Evolutionary conservation across 768 basidiomycete genomes (phyloP).

Genomic region (Hypholoma sublateritium): DNA sequence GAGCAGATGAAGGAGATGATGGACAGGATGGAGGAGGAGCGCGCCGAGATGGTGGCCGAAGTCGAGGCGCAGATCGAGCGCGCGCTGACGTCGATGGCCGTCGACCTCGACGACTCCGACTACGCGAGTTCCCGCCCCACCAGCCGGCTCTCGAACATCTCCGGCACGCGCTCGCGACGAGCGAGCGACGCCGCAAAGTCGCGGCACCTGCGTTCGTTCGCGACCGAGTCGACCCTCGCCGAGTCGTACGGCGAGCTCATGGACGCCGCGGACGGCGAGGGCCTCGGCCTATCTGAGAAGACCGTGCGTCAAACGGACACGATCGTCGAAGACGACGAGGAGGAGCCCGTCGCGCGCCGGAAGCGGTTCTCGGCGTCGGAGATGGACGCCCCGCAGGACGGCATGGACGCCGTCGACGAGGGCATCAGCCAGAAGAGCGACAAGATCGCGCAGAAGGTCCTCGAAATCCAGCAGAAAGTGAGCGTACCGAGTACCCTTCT

Average conservation of each 20-base stretch:
- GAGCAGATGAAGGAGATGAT: constrained; percentile 81
- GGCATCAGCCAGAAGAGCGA: constrained; percentile 84
- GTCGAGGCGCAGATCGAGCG: constrained; percentile 90
- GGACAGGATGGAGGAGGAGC: constrained; percentile 87
- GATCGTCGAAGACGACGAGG: constrained; percentile 58
- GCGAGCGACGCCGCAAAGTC: constrained; percentile 58
- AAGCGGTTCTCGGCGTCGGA: constrained; percentile 80
- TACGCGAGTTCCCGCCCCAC: constrained; percentile 68
- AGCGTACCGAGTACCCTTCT: constrained; percentile 16
- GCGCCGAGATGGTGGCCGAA: constrained; percentile 89
- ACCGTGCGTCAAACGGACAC: constrained; percentile 49
- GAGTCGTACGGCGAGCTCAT: constrained; percentile 53
- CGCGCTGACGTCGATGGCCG: constrained; percentile 82
- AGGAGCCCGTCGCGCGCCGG: constrained; percentile 51
- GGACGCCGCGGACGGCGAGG: constrained; percentile 18
- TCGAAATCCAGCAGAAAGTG: constrained; percentile 91
- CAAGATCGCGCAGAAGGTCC: constrained; percentile 83
- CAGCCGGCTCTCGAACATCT: constrained; percentile 64
- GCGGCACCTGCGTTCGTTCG: constrained; percentile 64
- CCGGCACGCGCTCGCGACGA: constrained; percentile 56
- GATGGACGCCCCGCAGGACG: constrained; percentile 65
- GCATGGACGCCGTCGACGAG: constrained; percentile 85
- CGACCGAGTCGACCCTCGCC: constrained; percentile 79
- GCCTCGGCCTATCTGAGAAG: constrained; percentile 29
- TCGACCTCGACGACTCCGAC: constrained; percentile 77